Evolutionary conservation across 2,329 filamentous ascomycete species (phyloP).

Genomic region (Proliferodiscus dingleyae): DNA sequence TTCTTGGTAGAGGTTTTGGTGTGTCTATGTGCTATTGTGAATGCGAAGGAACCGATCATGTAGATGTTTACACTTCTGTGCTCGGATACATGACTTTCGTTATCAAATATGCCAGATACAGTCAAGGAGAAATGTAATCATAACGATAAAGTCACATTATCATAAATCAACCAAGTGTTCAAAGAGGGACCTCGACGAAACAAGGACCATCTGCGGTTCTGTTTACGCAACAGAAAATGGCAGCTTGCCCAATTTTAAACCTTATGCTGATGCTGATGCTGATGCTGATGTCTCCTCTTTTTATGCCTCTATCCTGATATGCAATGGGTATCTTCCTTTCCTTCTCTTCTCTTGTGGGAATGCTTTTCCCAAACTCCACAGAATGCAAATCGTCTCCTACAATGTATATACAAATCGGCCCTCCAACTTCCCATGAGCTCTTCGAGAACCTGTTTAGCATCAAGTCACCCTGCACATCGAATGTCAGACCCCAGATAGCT

Average conservation of each 20-base stretch:
- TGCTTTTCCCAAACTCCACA: neutral
- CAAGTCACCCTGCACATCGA: neutral
- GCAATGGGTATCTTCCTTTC: slow-evolving; percentile 11
- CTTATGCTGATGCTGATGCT: neutral
- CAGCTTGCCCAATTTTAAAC: slow-evolving; percentile 4
- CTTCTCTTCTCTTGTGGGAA: neutral
- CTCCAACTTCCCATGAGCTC: too few species aligned
- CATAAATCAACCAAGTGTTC: too few species aligned
- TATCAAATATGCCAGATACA: too few species aligned
- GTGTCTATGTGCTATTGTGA: too few species aligned
- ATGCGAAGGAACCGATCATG: too few species aligned
- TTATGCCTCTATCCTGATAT: slow-evolving; percentile 1
- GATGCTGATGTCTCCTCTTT: slow-evolving; percentile 1
- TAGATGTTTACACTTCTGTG: too few species aligned
- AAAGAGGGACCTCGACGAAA: too few species aligned
- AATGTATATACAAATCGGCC: slow-evolving; percentile 5
- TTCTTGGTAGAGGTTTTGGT: too few species aligned
- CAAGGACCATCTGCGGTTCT: neutral
- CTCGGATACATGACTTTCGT: too few species aligned
- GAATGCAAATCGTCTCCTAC: neutral
- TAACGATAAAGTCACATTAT: too few species aligned
- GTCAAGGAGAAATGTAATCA: too few species aligned
- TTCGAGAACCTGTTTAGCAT: too few species aligned
- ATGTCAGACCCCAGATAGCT: neutral
- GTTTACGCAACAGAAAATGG: neutral